Evolutionary conservation across 2,329 filamentous ascomycete genomes (phyloP).

Genomic region (Fusarium robinianum): DNA sequence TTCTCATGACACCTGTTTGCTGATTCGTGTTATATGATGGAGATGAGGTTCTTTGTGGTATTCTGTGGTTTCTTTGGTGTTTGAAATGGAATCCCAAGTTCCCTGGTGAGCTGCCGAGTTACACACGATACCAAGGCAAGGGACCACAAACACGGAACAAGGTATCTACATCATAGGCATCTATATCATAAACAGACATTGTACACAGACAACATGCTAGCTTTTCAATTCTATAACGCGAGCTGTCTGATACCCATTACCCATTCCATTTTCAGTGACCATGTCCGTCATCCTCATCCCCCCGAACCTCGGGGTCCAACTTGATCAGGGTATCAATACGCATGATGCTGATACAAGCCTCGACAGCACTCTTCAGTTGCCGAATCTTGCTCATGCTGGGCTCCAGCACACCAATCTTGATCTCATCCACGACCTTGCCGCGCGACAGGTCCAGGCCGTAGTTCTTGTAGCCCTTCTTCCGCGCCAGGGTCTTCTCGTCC

Average conservation of each 20-base stretch:
- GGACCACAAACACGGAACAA: neutral
- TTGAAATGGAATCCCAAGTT: no score
- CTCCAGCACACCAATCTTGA: conserved; percentile 95
- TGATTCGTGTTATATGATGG: conserved; percentile 5
- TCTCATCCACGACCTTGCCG: conserved; percentile 88
- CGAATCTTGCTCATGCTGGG: conserved; percentile 98
- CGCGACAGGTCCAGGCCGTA: conserved; percentile 90
- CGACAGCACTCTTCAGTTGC: conserved; percentile 97
- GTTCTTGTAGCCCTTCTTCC: conserved; percentile 98
- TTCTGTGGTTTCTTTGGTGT: no score
- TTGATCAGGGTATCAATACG: conserved; percentile 98
- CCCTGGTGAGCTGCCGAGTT: no score
- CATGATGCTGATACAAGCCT: conserved; percentile 99
- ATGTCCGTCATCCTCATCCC: conserved; percentile 76
- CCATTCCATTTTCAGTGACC: conserved; percentile 63
- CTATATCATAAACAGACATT: no score
- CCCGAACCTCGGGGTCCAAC: conserved; percentile 82
- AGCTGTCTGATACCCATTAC: conserved; percentile 34
- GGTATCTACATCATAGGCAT: neutral
- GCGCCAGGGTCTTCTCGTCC: conserved; percentile 86
- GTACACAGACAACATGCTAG: conserved; percentile 28
- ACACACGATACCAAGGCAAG: no score
- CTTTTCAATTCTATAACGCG: conserved; percentile 36
- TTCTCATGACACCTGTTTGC: conserved; percentile 4
- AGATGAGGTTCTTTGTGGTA: conserved; percentile 21